These are phyloP conservation scores for Mucor plumbeus DNA, from an alignment of 371 early-diverging fungal genomes.

Conservation along the genomic window DNA sequence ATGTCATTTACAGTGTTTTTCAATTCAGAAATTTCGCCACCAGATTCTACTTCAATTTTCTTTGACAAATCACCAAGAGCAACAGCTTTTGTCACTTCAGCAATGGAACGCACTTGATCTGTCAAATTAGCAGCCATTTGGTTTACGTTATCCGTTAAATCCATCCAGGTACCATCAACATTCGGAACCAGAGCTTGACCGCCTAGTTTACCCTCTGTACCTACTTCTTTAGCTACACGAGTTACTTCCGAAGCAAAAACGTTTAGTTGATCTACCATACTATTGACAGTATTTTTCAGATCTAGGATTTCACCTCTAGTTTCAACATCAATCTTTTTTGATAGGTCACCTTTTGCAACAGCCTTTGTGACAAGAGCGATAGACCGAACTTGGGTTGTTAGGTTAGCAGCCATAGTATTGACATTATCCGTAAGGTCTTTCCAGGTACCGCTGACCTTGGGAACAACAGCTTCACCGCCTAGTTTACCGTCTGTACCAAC, in stretches of 20 bases:
- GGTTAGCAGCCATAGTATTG: slow-evolving; percentile 65
- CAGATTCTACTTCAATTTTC: slow-evolving; percentile 36
- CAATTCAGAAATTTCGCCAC: slow-evolving; percentile 46
- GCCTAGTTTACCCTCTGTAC: slow-evolving; percentile 61
- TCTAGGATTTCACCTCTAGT: slow-evolving; percentile 42
- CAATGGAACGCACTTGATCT: slow-evolving; percentile 58
- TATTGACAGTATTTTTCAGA: slow-evolving; percentile 44
- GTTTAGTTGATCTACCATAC: slow-evolving; percentile 54
- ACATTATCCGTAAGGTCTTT: slow-evolving; percentile 71
- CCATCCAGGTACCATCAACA: slow-evolving; percentile 67
- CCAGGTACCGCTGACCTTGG: slow-evolving; percentile 67
- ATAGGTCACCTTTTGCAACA: slow-evolving; percentile 55
- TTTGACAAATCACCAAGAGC: slow-evolving; percentile 55
- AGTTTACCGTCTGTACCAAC: slow-evolving; percentile 63
- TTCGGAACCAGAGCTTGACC: slow-evolving; percentile 48
- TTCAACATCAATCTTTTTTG: slow-evolving; percentile 41
- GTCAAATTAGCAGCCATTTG: slow-evolving; percentile 64
- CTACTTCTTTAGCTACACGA: slow-evolving; percentile 58
- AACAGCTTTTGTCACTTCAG: slow-evolving; percentile 59
- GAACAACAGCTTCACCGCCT: slow-evolving; percentile 48
- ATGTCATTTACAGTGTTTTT: slow-evolving; percentile 49
- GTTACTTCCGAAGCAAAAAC: slow-evolving; percentile 49
- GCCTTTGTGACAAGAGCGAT: slow-evolving; percentile 65
- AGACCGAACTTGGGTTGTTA: slow-evolving; percentile 67
- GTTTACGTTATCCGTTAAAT: slow-evolving; percentile 65